Percentiles rank a stretch among this genome's conserved stretches.
phyloP scores from a whole-genome alignment of 306 rosid genomes.

The Dryas alaskensis region DNA sequence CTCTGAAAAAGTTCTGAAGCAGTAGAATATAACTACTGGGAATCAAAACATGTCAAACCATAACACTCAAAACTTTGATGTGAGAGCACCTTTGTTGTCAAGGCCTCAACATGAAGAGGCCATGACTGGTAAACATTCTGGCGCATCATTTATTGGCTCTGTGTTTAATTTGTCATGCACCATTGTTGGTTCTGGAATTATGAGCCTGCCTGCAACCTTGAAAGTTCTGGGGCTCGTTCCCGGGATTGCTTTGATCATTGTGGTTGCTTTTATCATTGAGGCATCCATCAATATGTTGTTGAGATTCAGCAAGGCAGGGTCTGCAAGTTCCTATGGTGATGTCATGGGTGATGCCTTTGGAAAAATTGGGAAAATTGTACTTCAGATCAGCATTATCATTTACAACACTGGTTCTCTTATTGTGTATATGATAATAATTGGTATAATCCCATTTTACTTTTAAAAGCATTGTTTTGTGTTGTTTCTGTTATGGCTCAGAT shows the following conservation, averaged over 20 bases:
- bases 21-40: constrained; percentile 2
- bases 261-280: constrained; percentile 37
- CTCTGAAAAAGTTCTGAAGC: background rate
- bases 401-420: constrained; percentile 40
- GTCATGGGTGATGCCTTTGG: constrained; percentile 44
- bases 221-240: constrained; percentile 37
- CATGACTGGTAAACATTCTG: constrained; percentile 36
- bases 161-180: constrained; percentile 42
- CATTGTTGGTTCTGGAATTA: constrained; percentile 41
- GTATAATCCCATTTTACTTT: constrained; percentile 18
- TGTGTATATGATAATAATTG: constrained; percentile 46
- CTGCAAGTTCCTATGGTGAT: constrained; percentile 30
- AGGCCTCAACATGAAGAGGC: constrained; percentile 13
- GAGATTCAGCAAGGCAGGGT: constrained; percentile 36
- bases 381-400: constrained; percentile 35
- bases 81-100: constrained; percentile 33
- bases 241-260: constrained; percentile 27
- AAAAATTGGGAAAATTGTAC: constrained; percentile 23
- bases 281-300: constrained; percentile 38
- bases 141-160: constrained; percentile 38
- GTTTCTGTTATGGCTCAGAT: background rate
- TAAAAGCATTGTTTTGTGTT: background rate
- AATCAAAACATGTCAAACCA: constrained; percentile 22
- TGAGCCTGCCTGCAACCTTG: constrained; percentile 46
- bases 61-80: constrained; percentile 1